Conservation (phyloP, 164 flowering plant species). For the Aristolochia contorta region DNA sequence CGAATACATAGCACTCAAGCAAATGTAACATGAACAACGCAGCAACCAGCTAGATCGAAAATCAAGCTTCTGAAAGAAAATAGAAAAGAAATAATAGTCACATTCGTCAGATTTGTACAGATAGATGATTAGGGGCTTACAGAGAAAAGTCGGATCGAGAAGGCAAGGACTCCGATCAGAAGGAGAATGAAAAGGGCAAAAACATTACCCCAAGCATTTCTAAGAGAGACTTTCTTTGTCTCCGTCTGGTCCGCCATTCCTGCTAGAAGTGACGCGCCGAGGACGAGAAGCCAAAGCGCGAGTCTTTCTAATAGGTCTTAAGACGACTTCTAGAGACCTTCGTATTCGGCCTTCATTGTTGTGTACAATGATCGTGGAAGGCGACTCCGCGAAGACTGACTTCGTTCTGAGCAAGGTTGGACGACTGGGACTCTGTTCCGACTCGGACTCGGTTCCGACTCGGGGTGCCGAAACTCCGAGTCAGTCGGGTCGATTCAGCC, state of each 20-base stretch:
- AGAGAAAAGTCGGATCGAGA: conserved; percentile 98
- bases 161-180: conserved; percentile 88
- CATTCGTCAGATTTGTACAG: background rate
- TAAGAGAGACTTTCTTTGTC: conserved; percentile 16
- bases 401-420: no score
- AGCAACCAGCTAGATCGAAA: background rate
- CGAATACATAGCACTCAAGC: conserved; percentile 3
- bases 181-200: conserved; percentile 70
- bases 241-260: conserved; percentile 10
- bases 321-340: no score
- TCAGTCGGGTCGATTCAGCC: no score
- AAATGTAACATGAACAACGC: background rate
- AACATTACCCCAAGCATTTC: conserved; percentile 73
- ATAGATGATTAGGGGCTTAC: conserved; percentile 24
- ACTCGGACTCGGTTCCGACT: no score
- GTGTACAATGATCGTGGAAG: no score
- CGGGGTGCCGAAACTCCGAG: no score
- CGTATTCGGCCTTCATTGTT: no score
- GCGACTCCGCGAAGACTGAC: no score
- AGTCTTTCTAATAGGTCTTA: background rate
- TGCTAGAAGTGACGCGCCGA: background rate
- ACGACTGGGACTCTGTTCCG: no score
- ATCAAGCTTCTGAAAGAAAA: background rate
- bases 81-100: background rate
- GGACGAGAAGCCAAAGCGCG: background rate